Conservation (phyloP, 2,329 filamentous ascomycete genomes). For the Aspergillus clavatus region DNA sequence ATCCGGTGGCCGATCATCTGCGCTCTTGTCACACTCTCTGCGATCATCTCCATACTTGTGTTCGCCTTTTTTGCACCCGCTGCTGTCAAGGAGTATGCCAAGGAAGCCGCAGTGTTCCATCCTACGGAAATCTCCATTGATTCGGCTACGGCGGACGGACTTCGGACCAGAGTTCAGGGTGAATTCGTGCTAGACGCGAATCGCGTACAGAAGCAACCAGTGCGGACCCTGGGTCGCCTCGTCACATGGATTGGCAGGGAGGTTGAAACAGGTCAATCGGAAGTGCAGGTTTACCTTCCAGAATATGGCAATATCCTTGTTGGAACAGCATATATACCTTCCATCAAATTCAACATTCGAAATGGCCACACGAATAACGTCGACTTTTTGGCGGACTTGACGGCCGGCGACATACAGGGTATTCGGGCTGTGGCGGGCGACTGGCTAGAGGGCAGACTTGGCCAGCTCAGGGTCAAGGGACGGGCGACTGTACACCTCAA, state of each 20-base stretch:
- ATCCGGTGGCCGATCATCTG: slow-evolving; percentile 75
- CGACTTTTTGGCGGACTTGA: slow-evolving; percentile 72
- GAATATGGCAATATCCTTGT: slow-evolving; percentile 74
- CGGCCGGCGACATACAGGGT: slow-evolving; percentile 69
- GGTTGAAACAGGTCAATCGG: slow-evolving; percentile 67
- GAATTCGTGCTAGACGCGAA: slow-evolving; percentile 75
- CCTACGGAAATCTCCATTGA: slow-evolving; percentile 81
- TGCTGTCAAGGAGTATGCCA: slow-evolving; percentile 77
- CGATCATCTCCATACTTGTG: slow-evolving; percentile 65
- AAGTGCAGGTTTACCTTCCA: slow-evolving; percentile 72
- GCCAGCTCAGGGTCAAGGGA: slow-evolving; percentile 65
- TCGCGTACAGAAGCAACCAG: slow-evolving; percentile 64
- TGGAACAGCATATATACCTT: slow-evolving; percentile 71
- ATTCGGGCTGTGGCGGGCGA: slow-evolving; percentile 79
- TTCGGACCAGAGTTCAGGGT: slow-evolving; percentile 74
- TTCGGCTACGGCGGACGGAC: slow-evolving; percentile 72
- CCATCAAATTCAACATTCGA: slow-evolving; percentile 68
- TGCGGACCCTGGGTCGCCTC: slow-evolving; percentile 70
- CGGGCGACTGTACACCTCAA: slow-evolving; percentile 69
- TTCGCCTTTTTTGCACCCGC: slow-evolving; percentile 77
- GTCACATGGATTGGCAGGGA: slow-evolving; percentile 75
- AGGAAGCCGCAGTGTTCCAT: slow-evolving; percentile 74
- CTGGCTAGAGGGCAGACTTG: slow-evolving; percentile 76
- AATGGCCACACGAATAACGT: slow-evolving; percentile 73
- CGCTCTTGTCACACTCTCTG: slow-evolving; percentile 52